phyloP scores from a whole-genome alignment of 768 basidiomycete genomes.

The Fistulinella prunicolor region DNA sequence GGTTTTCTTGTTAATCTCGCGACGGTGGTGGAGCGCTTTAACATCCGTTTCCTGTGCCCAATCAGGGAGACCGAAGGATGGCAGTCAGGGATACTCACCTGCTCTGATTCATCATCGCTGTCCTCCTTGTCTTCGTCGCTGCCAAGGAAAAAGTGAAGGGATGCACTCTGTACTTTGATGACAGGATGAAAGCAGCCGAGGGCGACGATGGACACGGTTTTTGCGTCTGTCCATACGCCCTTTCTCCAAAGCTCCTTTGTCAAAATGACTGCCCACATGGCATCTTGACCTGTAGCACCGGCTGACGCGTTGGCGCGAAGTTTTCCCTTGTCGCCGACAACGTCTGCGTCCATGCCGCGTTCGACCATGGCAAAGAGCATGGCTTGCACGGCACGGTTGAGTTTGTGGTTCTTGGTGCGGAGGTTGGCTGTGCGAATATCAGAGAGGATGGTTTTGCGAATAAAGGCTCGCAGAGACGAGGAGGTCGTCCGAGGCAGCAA shows the following conservation, averaged over 20 bases:
- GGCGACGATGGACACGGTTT: conserved; percentile 88
- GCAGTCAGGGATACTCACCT: conserved; percentile 4
- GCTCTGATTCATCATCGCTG: conserved; percentile 69
- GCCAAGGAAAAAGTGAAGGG: conserved; percentile 96
- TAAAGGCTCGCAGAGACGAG: conserved; percentile 74
- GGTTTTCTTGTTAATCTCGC: conserved; percentile 93
- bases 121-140: conserved; percentile 73
- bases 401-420: conserved; percentile 87
- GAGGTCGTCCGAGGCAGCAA: conserved; percentile 93
- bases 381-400: conserved; percentile 93
- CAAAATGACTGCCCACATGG: conserved; percentile 95
- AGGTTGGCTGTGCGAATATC: conserved; percentile 91
- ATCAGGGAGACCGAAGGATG: conserved; percentile 5
- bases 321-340: conserved; percentile 82
- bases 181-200: conserved; percentile 92
- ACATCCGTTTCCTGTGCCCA: conserved; percentile 55
- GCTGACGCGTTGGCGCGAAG: conserved; percentile 41
- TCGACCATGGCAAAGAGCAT: conserved; percentile 97
- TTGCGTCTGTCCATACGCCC: conserved; percentile 88
- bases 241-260: conserved; percentile 95
- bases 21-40: conserved; percentile 74
- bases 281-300: conserved; percentile 68
- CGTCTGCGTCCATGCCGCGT: conserved; percentile 80
- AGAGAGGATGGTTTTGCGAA: conserved; percentile 89
- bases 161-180: conserved; percentile 91